Percentiles rank a stretch among this genome's conserved stretches.
Evolutionary conservation across 805 yeast genomes (phyloP).

Genomic region (Suhomyces sp.): DNA sequence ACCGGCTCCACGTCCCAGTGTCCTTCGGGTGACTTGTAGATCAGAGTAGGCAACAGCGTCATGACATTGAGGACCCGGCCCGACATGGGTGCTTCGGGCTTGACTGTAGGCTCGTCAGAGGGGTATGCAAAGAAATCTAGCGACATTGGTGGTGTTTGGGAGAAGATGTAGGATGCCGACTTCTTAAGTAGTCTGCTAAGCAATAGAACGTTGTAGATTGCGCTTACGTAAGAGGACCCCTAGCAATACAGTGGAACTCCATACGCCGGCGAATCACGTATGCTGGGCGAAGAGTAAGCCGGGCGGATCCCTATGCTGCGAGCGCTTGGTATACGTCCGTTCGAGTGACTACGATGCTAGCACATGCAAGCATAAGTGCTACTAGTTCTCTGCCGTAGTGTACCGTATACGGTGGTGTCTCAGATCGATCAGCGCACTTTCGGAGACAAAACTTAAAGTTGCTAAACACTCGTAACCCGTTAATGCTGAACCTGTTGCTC

Average conservation of each 20-base stretch:
- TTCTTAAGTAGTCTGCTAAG: not conserved
- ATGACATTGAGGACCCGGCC: slow-evolving; percentile 70
- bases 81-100: slow-evolving; percentile 40
- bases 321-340: too few species aligned
- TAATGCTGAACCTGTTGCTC: too few species aligned
- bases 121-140: slow-evolving; percentile 21
- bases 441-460: not conserved
- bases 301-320: too few species aligned
- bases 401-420: not conserved
- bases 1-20: slow-evolving; percentile 59
- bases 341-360: too few species aligned
- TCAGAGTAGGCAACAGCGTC: slow-evolving; percentile 65
- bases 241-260: not conserved
- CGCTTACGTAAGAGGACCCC: not conserved
- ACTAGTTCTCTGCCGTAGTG: too few species aligned
- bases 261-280: not conserved
- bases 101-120: slow-evolving; percentile 15
- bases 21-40: slow-evolving; percentile 38
- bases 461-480: not conserved
- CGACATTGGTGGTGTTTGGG: not conserved
- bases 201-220: not conserved
- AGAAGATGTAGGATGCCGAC: not conserved
- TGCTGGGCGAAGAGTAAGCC: not conserved
- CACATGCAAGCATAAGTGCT: too few species aligned
- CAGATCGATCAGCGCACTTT: not conserved